Base-by-base conservation (phyloP, 75 land plant genomes). In the Cunninghamia lanceolata region DNA sequence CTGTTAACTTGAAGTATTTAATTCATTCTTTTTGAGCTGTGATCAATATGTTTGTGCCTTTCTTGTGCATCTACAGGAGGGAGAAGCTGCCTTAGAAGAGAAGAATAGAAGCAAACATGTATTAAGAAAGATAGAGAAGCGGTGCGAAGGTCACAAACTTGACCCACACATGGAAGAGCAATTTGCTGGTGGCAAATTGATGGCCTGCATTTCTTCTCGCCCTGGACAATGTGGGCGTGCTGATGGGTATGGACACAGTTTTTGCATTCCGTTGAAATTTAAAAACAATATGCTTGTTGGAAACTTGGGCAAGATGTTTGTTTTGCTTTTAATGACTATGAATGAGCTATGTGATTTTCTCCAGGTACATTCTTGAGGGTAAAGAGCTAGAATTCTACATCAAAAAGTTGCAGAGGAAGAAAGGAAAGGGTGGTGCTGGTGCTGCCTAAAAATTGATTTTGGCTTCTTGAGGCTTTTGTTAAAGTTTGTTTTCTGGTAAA, bases 161-260 rank as follows among this genome's bases (percentile, higher is more conserved):
- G 96, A 95, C 35, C 84, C 93, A 14, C 96, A 95, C 71, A 82
- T 95, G 84, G 97, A 95, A 82, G 97, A 94, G 77, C 97, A 95
- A 40, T 93, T 95, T 85, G 88, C 90, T 50, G 66, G 91, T 85
- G 96, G 96, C 9, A 82, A 95, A 10, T 80, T 94, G 71, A 73
- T 90, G 47, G 96, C 96, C 73, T 87, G 89, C 73, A 92, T 94
- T 17, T 83, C 96, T 15, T 94, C 96, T 21, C 93, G 96, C 3
- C 96, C 96, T 82, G 96, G 96, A 14, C 96, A 94, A 71, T 94
- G 95, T 76, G 96, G 96, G 39, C 89, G 96, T 70, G 88, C 94
- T 82, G 96, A 94, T 84, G 95, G 95, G 95, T 94, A 88, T 46
- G 93, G 53, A 16, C 35, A 10, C 34, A 76, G 46, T 43, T 43